These are phyloP conservation scores for Chaetomiaceae sp. DNA, from an alignment of 2,329 filamentous ascomycete species.

Conservation along the genomic window DNA sequence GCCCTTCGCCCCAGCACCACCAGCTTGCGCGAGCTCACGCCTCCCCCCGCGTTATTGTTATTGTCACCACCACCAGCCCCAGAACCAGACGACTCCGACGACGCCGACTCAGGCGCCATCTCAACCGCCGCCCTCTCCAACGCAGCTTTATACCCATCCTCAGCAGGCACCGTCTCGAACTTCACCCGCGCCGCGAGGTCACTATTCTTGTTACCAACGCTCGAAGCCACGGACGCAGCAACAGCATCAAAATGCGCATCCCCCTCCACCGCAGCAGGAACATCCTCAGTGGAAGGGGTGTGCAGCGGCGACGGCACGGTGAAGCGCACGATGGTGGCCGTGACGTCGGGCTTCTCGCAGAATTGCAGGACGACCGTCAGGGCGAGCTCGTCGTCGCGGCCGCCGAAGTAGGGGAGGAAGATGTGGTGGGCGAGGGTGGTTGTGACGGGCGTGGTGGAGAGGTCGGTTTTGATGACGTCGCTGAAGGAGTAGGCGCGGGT, in stretches of 20 bases:
- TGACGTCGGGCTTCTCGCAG: conserved; percentile 71
- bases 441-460: conserved; percentile 58
- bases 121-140: conserved; percentile 36
- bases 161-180: conserved; percentile 36
- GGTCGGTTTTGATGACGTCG: conserved; percentile 44
- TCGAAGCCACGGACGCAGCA: background rate
- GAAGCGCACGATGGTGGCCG: conserved; percentile 68
- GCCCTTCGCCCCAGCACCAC: conserved; percentile 56
- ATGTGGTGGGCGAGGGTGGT: conserved; percentile 76
- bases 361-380: conserved; percentile 80
- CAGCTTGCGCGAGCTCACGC: conserved; percentile 55
- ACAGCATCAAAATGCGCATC: no score
- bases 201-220: background rate
- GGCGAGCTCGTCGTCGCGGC: conserved; percentile 73
- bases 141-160: background rate
- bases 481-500: conserved; percentile 27
- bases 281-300: no score
- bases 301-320: conserved; percentile 24
- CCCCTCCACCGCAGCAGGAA: no score
- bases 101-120: conserved; percentile 27
- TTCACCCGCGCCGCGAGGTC: conserved; percentile 32
- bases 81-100: no score
- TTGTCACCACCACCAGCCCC: no score
- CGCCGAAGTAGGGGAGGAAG: conserved; percentile 83
- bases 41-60: no score